Conservation (phyloP, 1,284 basidiomycete species). For the Mycena sp. region DNA sequence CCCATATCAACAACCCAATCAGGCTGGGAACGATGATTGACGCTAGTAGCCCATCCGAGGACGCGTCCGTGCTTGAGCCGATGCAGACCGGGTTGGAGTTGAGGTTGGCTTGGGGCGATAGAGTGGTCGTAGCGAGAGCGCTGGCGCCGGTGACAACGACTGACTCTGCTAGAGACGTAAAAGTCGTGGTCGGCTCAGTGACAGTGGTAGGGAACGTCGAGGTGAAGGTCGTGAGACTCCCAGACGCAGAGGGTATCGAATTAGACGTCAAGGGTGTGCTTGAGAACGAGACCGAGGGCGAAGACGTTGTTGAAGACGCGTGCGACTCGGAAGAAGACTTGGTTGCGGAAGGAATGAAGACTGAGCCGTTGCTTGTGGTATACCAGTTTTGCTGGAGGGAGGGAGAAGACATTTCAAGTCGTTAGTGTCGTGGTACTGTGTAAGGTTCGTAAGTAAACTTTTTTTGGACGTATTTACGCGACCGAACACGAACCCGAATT, state of each 20-base stretch:
- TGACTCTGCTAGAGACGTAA: slow-evolving; percentile 55
- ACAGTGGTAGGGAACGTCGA: slow-evolving; percentile 54
- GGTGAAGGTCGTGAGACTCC: slow-evolving; percentile 41
- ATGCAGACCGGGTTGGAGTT: slow-evolving; percentile 61
- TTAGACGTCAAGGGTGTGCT: neutral
- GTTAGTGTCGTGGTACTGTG: slow-evolving; percentile 3
- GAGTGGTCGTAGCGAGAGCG: slow-evolving; percentile 36
- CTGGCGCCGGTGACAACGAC: slow-evolving; percentile 47
- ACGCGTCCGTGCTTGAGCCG: slow-evolving; percentile 71
- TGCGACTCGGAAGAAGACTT: slow-evolving; percentile 10
- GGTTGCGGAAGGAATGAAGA: slow-evolving; percentile 34
- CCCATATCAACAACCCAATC: slow-evolving; percentile 75
- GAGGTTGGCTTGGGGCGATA: slow-evolving; percentile 43
- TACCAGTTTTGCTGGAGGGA: slow-evolving; percentile 33
- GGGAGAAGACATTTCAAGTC: slow-evolving; percentile 6
- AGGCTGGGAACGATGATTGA: slow-evolving; percentile 65
- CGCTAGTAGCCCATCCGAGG: slow-evolving; percentile 71
- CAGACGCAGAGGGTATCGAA: slow-evolving; percentile 8
- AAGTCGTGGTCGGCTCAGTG: slow-evolving; percentile 55
- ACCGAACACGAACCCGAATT: slow-evolving; percentile 18
- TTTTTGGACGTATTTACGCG: neutral
- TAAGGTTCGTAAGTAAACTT: slow-evolving; percentile 12
- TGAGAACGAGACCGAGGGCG: slow-evolving; percentile 21
- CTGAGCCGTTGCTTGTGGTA: slow-evolving; percentile 35
- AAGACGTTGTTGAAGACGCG: slow-evolving; percentile 7